phyloP scores from a whole-genome alignment of 495 filamentous ascomycete species.

The Astrocystis sublimbata region DNA sequence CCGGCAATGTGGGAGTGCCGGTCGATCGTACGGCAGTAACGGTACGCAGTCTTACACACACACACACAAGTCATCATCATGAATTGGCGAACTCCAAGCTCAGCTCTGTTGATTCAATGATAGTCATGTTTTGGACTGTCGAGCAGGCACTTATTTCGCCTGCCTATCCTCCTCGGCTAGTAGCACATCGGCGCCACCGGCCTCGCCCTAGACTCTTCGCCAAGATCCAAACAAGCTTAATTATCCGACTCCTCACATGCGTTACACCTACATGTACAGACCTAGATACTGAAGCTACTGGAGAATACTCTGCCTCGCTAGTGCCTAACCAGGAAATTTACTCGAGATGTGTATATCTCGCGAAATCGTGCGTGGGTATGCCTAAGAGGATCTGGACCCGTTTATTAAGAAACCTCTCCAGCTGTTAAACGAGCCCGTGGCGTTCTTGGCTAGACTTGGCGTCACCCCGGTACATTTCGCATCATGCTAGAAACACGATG shows the following conservation, averaged over 20 bases:
- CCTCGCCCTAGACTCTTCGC: background rate
- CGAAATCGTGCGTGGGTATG: background rate
- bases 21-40: background rate
- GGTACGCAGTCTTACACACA: background rate
- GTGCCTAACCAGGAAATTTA: conserved; percentile 1
- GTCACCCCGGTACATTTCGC: background rate
- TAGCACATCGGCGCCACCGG: background rate
- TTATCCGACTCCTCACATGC: no score
- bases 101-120: background rate
- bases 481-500: background rate
- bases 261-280: no score
- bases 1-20: background rate
- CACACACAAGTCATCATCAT: background rate
- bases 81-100: background rate
- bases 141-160: background rate
- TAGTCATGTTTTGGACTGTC: background rate
- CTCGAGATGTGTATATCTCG: background rate
- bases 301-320: background rate
- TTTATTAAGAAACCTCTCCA: background rate
- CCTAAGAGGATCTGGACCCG: conserved; percentile 4
- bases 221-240: background rate
- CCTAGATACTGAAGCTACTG: background rate
- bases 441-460: background rate
- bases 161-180: background rate
- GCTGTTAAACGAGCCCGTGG: background rate